Evolutionary conservation across 2,329 filamentous ascomycete species (phyloP), one percentile per base, ranked within the genome.

Genomic region (Lachnellula hyalina): DNA sequence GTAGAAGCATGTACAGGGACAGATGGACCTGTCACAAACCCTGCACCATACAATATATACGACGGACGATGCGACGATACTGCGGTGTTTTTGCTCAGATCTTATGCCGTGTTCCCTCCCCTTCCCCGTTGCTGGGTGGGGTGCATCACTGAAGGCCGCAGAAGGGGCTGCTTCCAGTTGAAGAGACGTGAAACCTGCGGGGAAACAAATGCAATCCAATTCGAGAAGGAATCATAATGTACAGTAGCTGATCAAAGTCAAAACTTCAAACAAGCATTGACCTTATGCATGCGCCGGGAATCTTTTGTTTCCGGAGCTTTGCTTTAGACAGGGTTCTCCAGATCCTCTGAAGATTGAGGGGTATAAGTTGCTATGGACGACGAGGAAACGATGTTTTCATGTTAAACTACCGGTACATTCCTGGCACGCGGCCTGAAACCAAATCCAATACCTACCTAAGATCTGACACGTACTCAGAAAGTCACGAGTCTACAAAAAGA

Each of bases 121-220:
- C 41, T 19, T 4, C 23, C 11, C 41, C n/a, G 7, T 51, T 34
- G 36, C 25, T 23, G 23, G 19, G 23, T 41, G 23, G 17, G 17
- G 23, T 51, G 41, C 28, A 21, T 9, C 28, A 9, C 28, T 32
- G 4, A 23, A 47, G 53, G 53, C 47, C 49, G 53, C 47, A 56
- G 48, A 55, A 21, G 19, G 42, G 47, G 46, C 34, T 46, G 46
- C 49, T 46, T 47, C 56, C 49, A 44, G 51, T 52, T 51, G 40
- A 51, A 54, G 47, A 15, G 47, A 17, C 8, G 47, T 55, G 57
- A 57, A 56, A 59, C 47, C 47, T 52, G 54, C 45, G 57, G 57
- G 52, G 52, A 53, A 59, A 53, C 51, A 35, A 32, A 47, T 48
- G 48, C 46, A 25, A 47, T 51, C 44, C 49, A 50, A 54, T 47